Conservation (phyloP, 371 early-diverging fungal species). For the Mortierella sp. region DNA sequence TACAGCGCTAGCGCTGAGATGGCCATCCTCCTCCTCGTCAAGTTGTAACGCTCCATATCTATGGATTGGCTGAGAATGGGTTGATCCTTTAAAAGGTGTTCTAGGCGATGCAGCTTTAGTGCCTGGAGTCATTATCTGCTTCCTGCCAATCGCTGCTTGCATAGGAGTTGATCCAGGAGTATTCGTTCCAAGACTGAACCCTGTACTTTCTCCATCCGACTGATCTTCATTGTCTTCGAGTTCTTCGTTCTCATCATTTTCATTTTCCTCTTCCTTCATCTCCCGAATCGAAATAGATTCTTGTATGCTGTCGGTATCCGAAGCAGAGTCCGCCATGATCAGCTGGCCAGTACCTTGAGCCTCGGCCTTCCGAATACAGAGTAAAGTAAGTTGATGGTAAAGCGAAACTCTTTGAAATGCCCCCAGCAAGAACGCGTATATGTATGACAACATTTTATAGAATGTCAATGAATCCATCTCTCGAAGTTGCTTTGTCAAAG, state of each 20-base stretch:
- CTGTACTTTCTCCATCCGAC: conserved; percentile 27
- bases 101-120: conserved; percentile 22
- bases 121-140: conserved; percentile 11
- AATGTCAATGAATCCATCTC: conserved; percentile 88
- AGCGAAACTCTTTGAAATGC: conserved; percentile 71
- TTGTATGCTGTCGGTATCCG: conserved; percentile 56
- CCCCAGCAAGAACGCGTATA: conserved; percentile 77
- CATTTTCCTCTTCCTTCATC: conserved; percentile 21
- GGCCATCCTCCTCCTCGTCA: conserved; percentile 31
- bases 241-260: conserved; percentile 19
- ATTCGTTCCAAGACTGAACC: conserved; percentile 43
- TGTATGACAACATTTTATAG: conserved; percentile 75
- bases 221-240: conserved; percentile 27
- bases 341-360: conserved; percentile 53
- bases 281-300: conserved; percentile 37
- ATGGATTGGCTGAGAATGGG: conserved; percentile 18
- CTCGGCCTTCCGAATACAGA: conserved; percentile 66
- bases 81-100: conserved; percentile 16
- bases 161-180: conserved; percentile 43
- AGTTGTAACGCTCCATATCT: conserved; percentile 30
- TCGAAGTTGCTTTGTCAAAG: conserved; percentile 64
- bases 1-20: conserved; percentile 26
- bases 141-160: conserved; percentile 20
- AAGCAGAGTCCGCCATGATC: conserved; percentile 44
- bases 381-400: conserved; percentile 69